Percentiles rank a stretch among this genome's conserved stretches.
Conservation (phyloP, 106 monocot species). For the Apostasia ramifera region DNA sequence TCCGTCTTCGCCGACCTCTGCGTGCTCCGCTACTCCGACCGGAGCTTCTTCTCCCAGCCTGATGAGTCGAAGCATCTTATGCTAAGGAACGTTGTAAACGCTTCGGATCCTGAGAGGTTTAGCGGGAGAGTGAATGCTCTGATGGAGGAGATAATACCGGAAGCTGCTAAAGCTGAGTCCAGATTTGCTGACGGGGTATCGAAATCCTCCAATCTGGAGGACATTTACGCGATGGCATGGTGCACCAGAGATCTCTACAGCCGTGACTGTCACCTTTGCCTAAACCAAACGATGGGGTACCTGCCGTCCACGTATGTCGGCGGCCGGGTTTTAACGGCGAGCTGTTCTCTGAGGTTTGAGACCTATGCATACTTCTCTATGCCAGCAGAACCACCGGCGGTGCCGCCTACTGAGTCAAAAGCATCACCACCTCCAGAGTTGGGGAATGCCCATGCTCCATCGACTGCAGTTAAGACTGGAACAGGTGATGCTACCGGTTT, state of each 20-base stretch:
- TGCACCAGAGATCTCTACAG: conserved; percentile 21
- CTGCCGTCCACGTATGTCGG: neutral
- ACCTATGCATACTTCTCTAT: neutral
- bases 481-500: too few relatives aligned
- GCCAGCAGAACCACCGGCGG: too few relatives aligned
- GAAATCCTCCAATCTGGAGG: neutral
- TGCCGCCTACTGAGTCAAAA: too few relatives aligned
- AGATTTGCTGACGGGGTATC: neutral
- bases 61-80: too few relatives aligned
- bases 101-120: neutral
- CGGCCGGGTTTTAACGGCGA: neutral
- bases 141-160: neutral
- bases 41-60: conserved; percentile 2
- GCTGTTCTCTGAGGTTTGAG: neutral
- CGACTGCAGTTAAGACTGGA: too few relatives aligned
- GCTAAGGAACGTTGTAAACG: neutral
- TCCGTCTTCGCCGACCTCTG: conserved; percentile 18
- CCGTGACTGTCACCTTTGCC: neutral
- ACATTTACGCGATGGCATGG: conserved; percentile 21
- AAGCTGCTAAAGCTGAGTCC: conserved; percentile 3
- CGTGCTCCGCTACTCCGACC: conserved; percentile 25
- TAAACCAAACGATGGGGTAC: neutral
- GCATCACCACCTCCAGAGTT: too few relatives aligned
- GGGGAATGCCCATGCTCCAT: too few relatives aligned
- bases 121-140: neutral